Evolutionary conservation across 495 filamentous ascomycete species (phyloP).

Genomic region (Hypoxylon perforatum): DNA sequence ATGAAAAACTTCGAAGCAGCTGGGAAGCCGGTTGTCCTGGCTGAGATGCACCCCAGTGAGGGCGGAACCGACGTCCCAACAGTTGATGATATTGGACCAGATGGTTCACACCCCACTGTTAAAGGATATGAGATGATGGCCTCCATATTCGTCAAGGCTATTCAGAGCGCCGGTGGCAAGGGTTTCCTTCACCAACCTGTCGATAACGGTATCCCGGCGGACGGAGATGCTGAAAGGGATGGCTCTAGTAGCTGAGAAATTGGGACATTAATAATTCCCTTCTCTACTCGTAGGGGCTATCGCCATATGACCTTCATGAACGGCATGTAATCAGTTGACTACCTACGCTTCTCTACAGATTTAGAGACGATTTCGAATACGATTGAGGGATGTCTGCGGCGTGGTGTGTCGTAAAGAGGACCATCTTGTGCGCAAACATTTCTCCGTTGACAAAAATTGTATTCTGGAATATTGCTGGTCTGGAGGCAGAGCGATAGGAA

Average conservation of each 20-base stretch:
- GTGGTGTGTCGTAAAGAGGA: background rate
- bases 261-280: background rate
- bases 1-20: slow-evolving; percentile 33
- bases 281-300: background rate
- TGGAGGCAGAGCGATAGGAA: no score
- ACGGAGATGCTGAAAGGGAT: slow-evolving; percentile 29
- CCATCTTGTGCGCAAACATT: background rate
- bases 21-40: slow-evolving; percentile 30
- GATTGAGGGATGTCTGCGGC: no score
- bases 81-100: slow-evolving; percentile 29
- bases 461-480: no score
- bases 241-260: background rate
- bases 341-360: no score
- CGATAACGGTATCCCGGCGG: slow-evolving; percentile 42
- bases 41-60: slow-evolving; percentile 38
- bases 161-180: slow-evolving; percentile 41
- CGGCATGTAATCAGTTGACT: no score
- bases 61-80: slow-evolving; percentile 23
- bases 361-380: no score
- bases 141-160: slow-evolving; percentile 47
- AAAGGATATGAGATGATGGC: slow-evolving; percentile 56
- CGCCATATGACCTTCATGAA: background rate
- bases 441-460: no score
- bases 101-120: slow-evolving; percentile 53
- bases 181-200: slow-evolving; percentile 46